phyloP scores from a whole-genome alignment of 2,329 filamentous ascomycete genomes.

The Fusarium sp. region DNA sequence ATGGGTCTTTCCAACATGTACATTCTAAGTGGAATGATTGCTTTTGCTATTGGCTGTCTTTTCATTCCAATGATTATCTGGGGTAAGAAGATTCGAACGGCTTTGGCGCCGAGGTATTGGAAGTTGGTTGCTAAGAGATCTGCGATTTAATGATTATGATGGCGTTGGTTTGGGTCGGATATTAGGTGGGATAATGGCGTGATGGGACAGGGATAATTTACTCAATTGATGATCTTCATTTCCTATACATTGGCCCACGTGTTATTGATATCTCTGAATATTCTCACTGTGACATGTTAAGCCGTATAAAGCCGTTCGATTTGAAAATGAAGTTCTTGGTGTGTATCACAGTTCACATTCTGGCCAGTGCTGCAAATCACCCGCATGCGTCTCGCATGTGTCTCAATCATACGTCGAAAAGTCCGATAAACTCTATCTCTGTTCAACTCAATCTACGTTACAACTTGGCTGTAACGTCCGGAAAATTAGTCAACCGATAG shows the following conservation, averaged over 20 bases:
- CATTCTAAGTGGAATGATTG: conserved; percentile 41
- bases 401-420: neutral
- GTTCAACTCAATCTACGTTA: neutral
- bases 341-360: neutral
- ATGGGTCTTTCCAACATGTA: conserved; percentile 50
- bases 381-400: neutral
- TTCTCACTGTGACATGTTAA: neutral
- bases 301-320: accelerated
- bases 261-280: no score
- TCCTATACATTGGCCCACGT: no score
- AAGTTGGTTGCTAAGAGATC: conserved; percentile 34
- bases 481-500: conserved; percentile 40
- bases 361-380: neutral
- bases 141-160: conserved; percentile 16
- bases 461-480: conserved; percentile 9
- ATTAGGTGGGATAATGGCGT: neutral
- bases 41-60: conserved; percentile 39
- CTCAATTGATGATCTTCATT: neutral
- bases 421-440: neutral
- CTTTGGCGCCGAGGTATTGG: conserved; percentile 42
- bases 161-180: neutral
- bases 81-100: conserved; percentile 46
- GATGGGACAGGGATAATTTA: neutral
- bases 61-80: conserved; percentile 48
- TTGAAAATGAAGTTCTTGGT: accelerated